Evolutionary conservation across 73 alveolate species (phyloP).

Genomic region (Blepharisma stoltei): DNA sequence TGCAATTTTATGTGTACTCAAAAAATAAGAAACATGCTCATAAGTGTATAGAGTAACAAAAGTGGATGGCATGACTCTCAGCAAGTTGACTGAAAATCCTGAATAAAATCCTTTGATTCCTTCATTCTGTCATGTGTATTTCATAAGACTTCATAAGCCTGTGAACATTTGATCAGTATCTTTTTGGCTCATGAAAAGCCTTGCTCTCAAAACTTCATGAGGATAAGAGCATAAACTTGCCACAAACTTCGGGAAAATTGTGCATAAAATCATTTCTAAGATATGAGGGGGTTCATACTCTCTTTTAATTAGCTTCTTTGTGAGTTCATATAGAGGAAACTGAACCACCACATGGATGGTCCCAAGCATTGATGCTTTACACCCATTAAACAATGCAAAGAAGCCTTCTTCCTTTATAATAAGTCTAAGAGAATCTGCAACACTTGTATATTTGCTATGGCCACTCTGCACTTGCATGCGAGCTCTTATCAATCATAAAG

Average conservation of each 20-base stretch:
- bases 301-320: slow-evolving; percentile 33
- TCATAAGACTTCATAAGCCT: slow-evolving; percentile 35
- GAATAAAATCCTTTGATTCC: slow-evolving; percentile 45
- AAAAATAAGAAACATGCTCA: neutral
- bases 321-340: slow-evolving; percentile 54
- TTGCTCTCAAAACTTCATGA: slow-evolving; percentile 54
- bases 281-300: slow-evolving; percentile 35
- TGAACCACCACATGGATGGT: slow-evolving; percentile 44
- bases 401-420: slow-evolving; percentile 43
- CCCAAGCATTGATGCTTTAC: slow-evolving; percentile 46
- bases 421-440: slow-evolving; percentile 26
- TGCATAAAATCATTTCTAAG: slow-evolving; percentile 34
- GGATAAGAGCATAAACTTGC: slow-evolving; percentile 58
- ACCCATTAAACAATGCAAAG: slow-evolving; percentile 43
- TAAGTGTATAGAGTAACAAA: slow-evolving; percentile 24
- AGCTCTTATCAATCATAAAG: slow-evolving; percentile 61
- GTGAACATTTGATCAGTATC: slow-evolving; percentile 29
- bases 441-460: slow-evolving; percentile 13
- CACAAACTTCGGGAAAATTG: slow-evolving; percentile 35
- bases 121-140: slow-evolving; percentile 34
- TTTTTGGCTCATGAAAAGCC: slow-evolving; percentile 42
- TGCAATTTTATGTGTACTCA: too few relatives aligned
- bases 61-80: slow-evolving; percentile 44
- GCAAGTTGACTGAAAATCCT: slow-evolving; percentile 41
- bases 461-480: slow-evolving; percentile 51